A percentile compares a stretch with the other conserved stretches of the same genome.
phyloP scores from a whole-genome alignment of 495 filamentous ascomycete genomes.

The Penicillium flavigenum region DNA sequence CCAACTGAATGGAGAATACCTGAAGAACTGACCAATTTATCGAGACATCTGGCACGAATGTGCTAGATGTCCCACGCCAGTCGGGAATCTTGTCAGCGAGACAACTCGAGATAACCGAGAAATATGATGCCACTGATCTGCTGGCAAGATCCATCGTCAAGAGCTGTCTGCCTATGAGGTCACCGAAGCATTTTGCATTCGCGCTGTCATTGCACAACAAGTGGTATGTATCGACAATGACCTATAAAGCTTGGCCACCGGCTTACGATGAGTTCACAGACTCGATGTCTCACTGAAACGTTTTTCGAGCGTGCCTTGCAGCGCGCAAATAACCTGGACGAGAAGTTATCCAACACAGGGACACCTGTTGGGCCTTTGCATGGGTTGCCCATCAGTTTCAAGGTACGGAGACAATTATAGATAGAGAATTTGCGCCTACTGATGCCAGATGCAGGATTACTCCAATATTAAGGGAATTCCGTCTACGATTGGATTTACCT shows the following conservation, averaged over 20 bases:
- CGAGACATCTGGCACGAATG: slow-evolving; percentile 17
- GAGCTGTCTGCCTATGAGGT: slow-evolving; percentile 40
- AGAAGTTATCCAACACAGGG: slow-evolving; percentile 26
- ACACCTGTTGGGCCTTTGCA: slow-evolving; percentile 58
- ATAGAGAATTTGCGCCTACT: neutral
- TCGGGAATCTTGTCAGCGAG: neutral
- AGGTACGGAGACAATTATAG: slow-evolving; percentile 46
- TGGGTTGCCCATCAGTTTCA: slow-evolving; percentile 63
- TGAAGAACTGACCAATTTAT: slow-evolving; percentile 15
- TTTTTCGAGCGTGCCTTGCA: slow-evolving; percentile 39
- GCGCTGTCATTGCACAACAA: slow-evolving; percentile 38
- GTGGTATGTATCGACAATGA: slow-evolving; percentile 1
- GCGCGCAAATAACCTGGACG: slow-evolving; percentile 43
- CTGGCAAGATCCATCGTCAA: slow-evolving; percentile 15
- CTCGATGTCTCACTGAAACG: slow-evolving; percentile 55
- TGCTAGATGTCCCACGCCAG: slow-evolving; percentile 37
- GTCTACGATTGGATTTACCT: slow-evolving; percentile 32
- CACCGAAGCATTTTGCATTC: slow-evolving; percentile 56
- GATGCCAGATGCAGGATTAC: neutral
- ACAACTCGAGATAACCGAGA: slow-evolving; percentile 5
- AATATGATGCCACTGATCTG: slow-evolving; percentile 4
- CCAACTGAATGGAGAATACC: slow-evolving; percentile 43
- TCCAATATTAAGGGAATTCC: slow-evolving; percentile 52
- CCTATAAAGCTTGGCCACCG: neutral
- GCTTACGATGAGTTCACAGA: slow-evolving; percentile 13